These are phyloP conservation scores for Thielaviopsis ethacetica DNA, from an alignment of 2,329 filamentous ascomycete genomes.

Conservation along the genomic window DNA sequence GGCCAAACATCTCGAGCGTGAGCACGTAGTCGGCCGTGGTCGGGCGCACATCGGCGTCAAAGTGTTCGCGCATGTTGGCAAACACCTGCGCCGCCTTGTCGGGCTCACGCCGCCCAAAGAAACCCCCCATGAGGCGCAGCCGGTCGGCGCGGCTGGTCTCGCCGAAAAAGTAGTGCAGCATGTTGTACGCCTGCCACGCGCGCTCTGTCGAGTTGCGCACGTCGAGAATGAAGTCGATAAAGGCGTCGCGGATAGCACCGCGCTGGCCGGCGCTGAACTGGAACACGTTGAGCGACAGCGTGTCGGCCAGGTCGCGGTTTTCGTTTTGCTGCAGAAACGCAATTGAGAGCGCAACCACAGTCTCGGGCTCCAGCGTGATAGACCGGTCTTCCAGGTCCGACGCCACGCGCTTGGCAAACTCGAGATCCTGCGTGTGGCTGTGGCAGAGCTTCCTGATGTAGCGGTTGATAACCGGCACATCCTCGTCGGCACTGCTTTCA, in stretches of 20 bases:
- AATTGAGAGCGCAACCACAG: constrained; percentile 55
- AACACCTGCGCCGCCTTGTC: constrained; percentile 83
- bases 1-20: constrained; percentile 61
- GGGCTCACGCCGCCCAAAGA: constrained; percentile 59
- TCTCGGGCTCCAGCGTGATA: constrained; percentile 54
- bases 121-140: constrained; percentile 60
- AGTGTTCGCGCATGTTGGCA: constrained; percentile 79
- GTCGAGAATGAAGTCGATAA: constrained; percentile 54
- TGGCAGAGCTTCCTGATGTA: constrained; percentile 55
- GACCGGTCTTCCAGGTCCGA: constrained; percentile 56
- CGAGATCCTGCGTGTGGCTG: constrained; percentile 44
- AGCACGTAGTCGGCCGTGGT: constrained; percentile 57
- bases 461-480: constrained; percentile 49
- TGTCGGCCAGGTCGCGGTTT: constrained; percentile 61
- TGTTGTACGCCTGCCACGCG: constrained; percentile 48
- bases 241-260: constrained; percentile 43
- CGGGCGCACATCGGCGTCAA: constrained; percentile 46
- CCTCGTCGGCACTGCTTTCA: constrained; percentile 37
- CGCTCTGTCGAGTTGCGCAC: constrained; percentile 42
- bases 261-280: constrained; percentile 57
- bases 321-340: constrained; percentile 63
- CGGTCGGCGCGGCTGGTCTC: constrained; percentile 51
- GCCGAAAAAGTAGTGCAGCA: constrained; percentile 47
- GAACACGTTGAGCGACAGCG: constrained; percentile 59
- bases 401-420: constrained; percentile 55